Base-by-base conservation (phyloP, 306 rosid species). In the Trifolium subterraneum region DNA sequence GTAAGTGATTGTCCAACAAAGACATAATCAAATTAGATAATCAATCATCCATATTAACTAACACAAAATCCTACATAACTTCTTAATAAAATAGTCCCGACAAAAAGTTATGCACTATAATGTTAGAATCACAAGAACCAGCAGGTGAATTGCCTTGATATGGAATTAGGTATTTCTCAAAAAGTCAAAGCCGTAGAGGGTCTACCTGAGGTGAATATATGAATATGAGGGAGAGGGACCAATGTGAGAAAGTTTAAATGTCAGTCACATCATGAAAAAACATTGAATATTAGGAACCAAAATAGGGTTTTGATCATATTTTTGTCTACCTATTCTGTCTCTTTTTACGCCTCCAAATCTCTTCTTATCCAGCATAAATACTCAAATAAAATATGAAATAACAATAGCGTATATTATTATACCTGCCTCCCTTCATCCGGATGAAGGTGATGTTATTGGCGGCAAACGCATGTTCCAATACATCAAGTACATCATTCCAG, bases 351-450 rank as follows among this genome's bases (percentile, higher is more conserved):
- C 23, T 65, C 16, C 18, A 78, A 74, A 64, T 64, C 38, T 75
- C 70, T 51, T 67, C 33, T 22, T 18, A 25, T 54, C 62, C 67
- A 44, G 74, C 77, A 66, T 67, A 79, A 71, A 31, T 64, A 33
- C 27, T 67, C 55, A 33, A 78, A 19, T 31, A 63, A 41, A 65
- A 54, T 14, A 35, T 52, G 64, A 61, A 52, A 56, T 36, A 36
- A 8, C 51, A 51, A 80, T 31, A 22, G 27, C 41, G 56, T 52
- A 71, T 55, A 70, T 73, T 68, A 20, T 64, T 81, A 74, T 75
- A 90, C 97, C 98, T 94, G 89, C 98, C 98, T 68, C 98, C 98
- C 77, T 94, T 94, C 98, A 94, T 90, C 64, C 93, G 88, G 72
- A 88, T 64, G 78, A 15, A 87, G 71, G 87, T 84, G 71, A 91